A percentile compares a stretch with the other conserved stretches of the same genome.
phyloP scores from a whole-genome alignment of 2,329 filamentous ascomycete genomes.

The Gyromitra esculenta region DNA sequence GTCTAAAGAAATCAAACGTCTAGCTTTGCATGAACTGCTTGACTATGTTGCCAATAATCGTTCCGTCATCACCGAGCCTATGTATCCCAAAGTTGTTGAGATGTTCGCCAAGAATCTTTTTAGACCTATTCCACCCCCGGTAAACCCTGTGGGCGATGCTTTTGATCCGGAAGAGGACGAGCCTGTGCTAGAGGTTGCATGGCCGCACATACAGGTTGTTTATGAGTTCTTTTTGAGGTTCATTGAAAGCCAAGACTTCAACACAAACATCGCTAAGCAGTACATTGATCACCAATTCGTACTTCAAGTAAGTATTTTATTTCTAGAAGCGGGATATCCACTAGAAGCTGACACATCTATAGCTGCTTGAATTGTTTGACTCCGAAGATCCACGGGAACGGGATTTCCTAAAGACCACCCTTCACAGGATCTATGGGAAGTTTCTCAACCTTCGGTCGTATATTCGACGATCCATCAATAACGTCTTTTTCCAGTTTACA shows the following conservation, averaged over 20 bases:
- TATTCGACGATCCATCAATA: conserved; percentile 98
- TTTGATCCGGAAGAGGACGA: conserved; percentile 99
- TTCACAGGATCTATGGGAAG: conserved; percentile 98
- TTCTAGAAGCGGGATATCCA: conserved; percentile 21
- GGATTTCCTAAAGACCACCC: conserved; percentile 96
- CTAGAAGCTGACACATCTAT: conserved; percentile 55
- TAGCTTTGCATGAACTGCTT: conserved; percentile 92
- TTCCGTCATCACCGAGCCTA: conserved; percentile 97
- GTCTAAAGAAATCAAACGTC: conserved; percentile 97
- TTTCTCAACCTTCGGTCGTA: conserved; percentile 97
- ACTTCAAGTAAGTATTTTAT: conserved; percentile 68
- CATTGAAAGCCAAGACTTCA: conserved; percentile 99
- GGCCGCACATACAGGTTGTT: conserved; percentile 99
- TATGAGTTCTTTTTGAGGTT: conserved; percentile 99
- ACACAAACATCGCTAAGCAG: conserved; percentile 98
- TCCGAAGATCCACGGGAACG: conserved; percentile 96
- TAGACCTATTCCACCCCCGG: conserved; percentile 92
- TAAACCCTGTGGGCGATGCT: conserved; percentile 97
- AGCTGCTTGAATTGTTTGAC: conserved; percentile 96
- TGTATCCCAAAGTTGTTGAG: conserved; percentile 97
- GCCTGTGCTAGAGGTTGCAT: conserved; percentile 95
- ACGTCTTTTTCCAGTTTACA: conserved; percentile 99
- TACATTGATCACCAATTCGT: conserved; percentile 99
- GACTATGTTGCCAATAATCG: conserved; percentile 99
- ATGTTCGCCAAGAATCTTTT: conserved; percentile 99